Evolutionary conservation across 164 flowering plant species (phyloP), one percentile per base, ranked within the genome.

Genomic region (Paratinospora sagittata): DNA sequence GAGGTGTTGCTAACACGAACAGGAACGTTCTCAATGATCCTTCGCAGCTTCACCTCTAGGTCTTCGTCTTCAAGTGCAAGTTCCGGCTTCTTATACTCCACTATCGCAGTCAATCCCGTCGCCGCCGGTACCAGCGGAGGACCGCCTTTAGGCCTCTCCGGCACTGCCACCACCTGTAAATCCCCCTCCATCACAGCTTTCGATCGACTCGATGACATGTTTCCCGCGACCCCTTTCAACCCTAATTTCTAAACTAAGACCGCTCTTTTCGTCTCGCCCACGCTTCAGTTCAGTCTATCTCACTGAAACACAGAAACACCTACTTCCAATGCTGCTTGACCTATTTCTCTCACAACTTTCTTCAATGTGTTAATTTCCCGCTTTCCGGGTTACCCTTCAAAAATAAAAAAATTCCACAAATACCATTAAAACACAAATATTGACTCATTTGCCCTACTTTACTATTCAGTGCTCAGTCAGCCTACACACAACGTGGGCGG

Each of bases 1-100:
- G 99, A 96, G 58, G 99, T 91, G 71, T 96, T 96, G 78, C 88
- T 93, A 27, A 96, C 98, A 41, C 98, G 97, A 6, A 93, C 97
- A 2, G 99, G 99, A 3, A 96, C 97, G 68, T 92, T 84, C 11
- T 96, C 99, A 34, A 90, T 74, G 65, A 96, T 96, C 34, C 98
- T 80, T 3, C 98, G 88, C 55, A 96, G 97, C 83, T 96, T 96
- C n/a, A 96, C 73, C 79, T 96, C 98, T 4, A 93, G 76, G 66
- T 96, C 99, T 75, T 96, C 98, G 49, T 96, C 99, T 63, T 82
- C 89, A 72, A 75, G 67, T 2, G 81, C 74, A 21, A 21, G 61
- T 0, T 58, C 79, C 1, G 88, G 80, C 7, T 83, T 78, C 69
- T 67, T 78, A 77, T 93, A 96, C 83, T 93, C 97, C 0, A 93